Base-by-base conservation (phyloP, 306 rosid genomes). In the Acacia melanoxylon region DNA sequence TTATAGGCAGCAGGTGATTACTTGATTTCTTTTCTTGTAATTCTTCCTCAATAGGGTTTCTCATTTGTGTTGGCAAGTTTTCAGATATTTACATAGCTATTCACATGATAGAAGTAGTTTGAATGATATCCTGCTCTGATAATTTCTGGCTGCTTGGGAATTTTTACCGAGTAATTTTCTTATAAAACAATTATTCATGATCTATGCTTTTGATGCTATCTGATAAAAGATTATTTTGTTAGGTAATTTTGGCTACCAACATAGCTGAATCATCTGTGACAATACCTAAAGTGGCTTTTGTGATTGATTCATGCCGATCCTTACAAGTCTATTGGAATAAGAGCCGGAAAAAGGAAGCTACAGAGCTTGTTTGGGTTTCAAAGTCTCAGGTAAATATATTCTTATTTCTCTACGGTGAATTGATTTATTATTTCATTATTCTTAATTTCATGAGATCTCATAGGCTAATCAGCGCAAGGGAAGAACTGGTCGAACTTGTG, bases 401-500 rank as follows among this genome's bases (percentile, higher is more conserved):
- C 69, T 67, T 52, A 68, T 78, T 80, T 78, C 86, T 73, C 7
- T 14, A 69, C 49, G 72, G 61, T 74, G n/a, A 72, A 3, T 72
- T 45, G 20, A 79, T 84, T 44, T 65, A 29, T 48, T 73, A 45
- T 69, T 58, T 58, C 49, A 63, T 9, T 61, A 76, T 65, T 52
- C 84, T 59, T 81, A 77, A 65, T 29, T 77, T 83, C 46, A 56
- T 66, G 11, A 65, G 77, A 54, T 87, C 72, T 81, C 84, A 82
- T 77, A 94, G 97, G 98, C 97, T 51, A 87, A 94, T 17, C 98
- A 92, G 81, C 97, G 98, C 20, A 89, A 56, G 84, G 98, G 97
- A 82, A 92, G 97, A 91, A 94, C 98, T 71, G 98, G 98, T 68
- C 90, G 97, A 91, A 94, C 98, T 68, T 94, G 98, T 90, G 96